A percentile compares a stretch with the other conserved stretches of the same genome.
Evolutionary conservation across 805 yeast genomes (phyloP).

Genomic region (Lipomyces yamanashiensis): DNA sequence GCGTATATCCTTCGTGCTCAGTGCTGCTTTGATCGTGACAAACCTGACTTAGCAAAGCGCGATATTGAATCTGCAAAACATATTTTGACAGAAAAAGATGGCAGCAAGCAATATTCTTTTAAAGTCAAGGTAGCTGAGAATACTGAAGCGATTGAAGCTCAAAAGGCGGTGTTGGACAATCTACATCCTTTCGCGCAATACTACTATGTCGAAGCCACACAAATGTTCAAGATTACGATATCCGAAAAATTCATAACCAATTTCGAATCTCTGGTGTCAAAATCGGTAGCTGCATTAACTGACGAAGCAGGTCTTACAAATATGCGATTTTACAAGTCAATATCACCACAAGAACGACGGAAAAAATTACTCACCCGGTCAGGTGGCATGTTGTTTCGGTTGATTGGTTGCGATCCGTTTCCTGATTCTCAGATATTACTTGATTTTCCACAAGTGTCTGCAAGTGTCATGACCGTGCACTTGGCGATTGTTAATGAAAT

Average conservation of each 20-base stretch:
- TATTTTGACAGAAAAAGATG: neutral
- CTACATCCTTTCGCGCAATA: constrained; percentile 3
- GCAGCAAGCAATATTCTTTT: neutral
- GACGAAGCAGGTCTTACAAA: neutral
- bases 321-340: constrained; percentile 5
- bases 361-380: neutral
- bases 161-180: neutral
- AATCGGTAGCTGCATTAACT: neutral
- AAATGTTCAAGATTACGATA: neutral
- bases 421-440: constrained; percentile 6
- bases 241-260: neutral
- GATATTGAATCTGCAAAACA: constrained; percentile 1
- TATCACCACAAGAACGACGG: neutral
- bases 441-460: neutral
- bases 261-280: neutral
- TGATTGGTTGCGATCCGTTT: constrained; percentile 23
- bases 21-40: constrained; percentile 21
- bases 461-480: constrained; percentile 14
- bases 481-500: constrained; percentile 33
- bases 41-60: constrained; percentile 1
- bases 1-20: constrained; percentile 19
- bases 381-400: constrained; percentile 21
- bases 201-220: neutral
- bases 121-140: neutral
- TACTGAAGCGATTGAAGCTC: neutral